Evolutionary conservation across 2,329 filamentous ascomycete genomes (phyloP).

Genomic region (Monilinia polystroma): DNA sequence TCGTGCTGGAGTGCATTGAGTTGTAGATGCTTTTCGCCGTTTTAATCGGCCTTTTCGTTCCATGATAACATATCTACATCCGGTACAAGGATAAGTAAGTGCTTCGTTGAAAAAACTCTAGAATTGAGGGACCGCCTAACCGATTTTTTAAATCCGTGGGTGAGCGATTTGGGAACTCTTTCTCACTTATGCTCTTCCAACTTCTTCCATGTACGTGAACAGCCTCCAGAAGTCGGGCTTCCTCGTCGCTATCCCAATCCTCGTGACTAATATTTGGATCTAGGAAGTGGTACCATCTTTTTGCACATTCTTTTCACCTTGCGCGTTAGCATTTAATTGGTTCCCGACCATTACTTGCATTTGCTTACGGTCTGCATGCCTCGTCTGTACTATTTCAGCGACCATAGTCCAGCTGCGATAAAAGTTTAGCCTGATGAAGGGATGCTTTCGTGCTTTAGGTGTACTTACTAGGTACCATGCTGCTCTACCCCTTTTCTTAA

Average conservation of each 20-base stretch:
- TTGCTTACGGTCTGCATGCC: slow-evolving; percentile 16
- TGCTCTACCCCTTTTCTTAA: slow-evolving; percentile 12
- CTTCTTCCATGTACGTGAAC: slow-evolving; percentile 17
- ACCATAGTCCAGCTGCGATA: slow-evolving; percentile 16
- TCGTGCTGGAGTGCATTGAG: slow-evolving; percentile 8
- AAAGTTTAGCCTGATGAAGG: neutral
- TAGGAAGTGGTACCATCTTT: slow-evolving; percentile 20
- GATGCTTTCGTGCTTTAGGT: neutral
- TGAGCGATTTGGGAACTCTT: slow-evolving; percentile 17
- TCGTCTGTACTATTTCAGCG: slow-evolving; percentile 16
- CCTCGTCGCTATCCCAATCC: slow-evolving; percentile 15
- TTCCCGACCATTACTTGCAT: neutral
- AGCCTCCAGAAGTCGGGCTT: slow-evolving; percentile 19
- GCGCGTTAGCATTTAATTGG: neutral
- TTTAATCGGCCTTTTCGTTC: slow-evolving; percentile 17
- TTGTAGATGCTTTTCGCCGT: slow-evolving; percentile 8
- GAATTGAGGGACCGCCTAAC: neutral
- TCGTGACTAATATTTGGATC: slow-evolving; percentile 19
- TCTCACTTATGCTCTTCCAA: slow-evolving; percentile 21
- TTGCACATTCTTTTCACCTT: slow-evolving; percentile 17
- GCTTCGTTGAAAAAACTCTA: neutral
- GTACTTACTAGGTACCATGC: slow-evolving; percentile 16
- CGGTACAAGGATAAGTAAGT: slow-evolving; percentile 6
- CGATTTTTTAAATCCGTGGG: slow-evolving; percentile 20
- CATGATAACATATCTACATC: slow-evolving; percentile 20